Evolutionary conservation across 805 yeast genomes (phyloP), one percentile per base, ranked within the genome.

Genomic region (Metschnikowia bowlesiae): DNA sequence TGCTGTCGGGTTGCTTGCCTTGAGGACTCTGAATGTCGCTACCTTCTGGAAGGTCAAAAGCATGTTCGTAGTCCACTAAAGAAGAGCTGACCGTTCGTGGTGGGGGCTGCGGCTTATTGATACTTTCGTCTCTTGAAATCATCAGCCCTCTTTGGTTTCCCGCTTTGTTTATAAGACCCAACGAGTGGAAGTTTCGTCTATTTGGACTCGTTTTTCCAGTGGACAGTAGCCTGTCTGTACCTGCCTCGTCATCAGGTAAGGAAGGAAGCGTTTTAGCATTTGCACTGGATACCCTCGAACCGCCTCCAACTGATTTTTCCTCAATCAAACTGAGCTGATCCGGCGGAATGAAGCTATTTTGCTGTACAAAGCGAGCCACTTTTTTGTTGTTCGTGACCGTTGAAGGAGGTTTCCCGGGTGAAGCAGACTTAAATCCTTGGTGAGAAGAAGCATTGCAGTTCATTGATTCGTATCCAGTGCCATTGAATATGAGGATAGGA

Each of bases 261-360:
- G 33, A 29, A 8, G 52, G 49, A 29, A 48, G 50, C 29, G 16
- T 14, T 16, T 54, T 56, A 4, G 53, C 50, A n/a, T 55, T 62
- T 4, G 65, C 44, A 45, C 74, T 72, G 6, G 73, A 54, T 7
- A 52, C 47, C 51, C 76, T 61, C 4, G 75, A 69, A 45, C 64
- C 60, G 2, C 56, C 63, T 30, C 39, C n/a, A 9, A 32, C 46
- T 2, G 74, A 66, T 31, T 61, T 67, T 49, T 74, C 78, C 54
- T 73, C 76, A 16, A 74, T 73, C 39, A 73, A 65, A 54, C 78
- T 74, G 46, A 74, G 64, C 41, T 66, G 75, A 53, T 73, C 76
- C 14, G 55, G 60, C 1, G 66, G 62, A 46, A 62, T 47, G 1
- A 54, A 31, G 16, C 57, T 57, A 9, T 62, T 52, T 39, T 56